A percentile compares a stretch with the other conserved stretches of the same genome.
Evolutionary conservation across 2,329 filamentous ascomycete species (phyloP).

Genomic region (Passalora sequoiae): DNA sequence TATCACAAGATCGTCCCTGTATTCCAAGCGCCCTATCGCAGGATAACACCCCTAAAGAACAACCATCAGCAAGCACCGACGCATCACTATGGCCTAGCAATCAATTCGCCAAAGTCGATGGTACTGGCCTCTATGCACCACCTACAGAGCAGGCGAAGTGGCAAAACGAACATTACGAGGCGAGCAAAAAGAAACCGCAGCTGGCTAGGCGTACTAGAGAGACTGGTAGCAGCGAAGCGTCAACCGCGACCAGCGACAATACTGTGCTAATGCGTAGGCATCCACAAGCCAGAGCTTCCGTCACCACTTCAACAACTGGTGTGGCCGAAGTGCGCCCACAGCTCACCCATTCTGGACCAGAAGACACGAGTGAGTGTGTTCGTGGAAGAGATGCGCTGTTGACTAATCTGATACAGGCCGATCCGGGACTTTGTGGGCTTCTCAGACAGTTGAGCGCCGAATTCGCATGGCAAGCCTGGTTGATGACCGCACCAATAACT

Average conservation of each 20-base stretch:
- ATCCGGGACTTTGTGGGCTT: not conserved
- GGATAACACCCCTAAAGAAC: conserved; percentile 1
- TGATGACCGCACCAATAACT: not conserved
- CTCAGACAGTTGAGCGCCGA: not conserved
- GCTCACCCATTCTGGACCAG: too few relatives aligned
- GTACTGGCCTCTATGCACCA: conserved; percentile 12
- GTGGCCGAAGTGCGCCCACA: too few relatives aligned
- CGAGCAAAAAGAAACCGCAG: not conserved
- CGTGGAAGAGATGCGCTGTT: too few relatives aligned
- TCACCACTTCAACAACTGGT: too few relatives aligned
- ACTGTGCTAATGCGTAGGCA: too few relatives aligned
- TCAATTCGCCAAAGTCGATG: conserved; percentile 13
- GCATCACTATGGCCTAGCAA: conserved; percentile 7
- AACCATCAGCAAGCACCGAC: not conserved
- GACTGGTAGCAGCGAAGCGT: not conserved
- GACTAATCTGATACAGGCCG: not conserved
- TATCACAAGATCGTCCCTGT: too few relatives aligned
- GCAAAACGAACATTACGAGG: conserved; percentile 5
- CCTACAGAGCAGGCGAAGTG: conserved; percentile 10
- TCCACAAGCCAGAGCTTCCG: too few relatives aligned
- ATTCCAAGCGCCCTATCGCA: too few relatives aligned
- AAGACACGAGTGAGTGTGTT: too few relatives aligned
- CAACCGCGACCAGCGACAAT: not conserved
- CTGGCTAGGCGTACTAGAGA: not conserved
- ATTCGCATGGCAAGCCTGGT: not conserved